Evolutionary conservation across 306 rosid species (phyloP).

Genomic region (Prunus padus): DNA sequence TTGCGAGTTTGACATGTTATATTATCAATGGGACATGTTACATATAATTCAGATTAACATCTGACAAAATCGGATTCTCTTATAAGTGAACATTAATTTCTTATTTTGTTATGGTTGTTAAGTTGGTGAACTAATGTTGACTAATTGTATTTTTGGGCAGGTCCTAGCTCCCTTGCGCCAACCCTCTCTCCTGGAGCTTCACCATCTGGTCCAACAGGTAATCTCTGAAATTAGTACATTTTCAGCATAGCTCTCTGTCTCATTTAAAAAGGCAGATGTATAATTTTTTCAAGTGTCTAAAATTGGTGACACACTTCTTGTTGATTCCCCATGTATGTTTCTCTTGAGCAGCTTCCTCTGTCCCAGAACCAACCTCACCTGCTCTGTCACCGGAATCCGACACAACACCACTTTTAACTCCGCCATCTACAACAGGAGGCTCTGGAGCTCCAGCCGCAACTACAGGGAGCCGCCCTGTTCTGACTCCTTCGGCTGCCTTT

Average conservation of each 20-base stretch:
- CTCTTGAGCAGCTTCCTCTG: constrained; percentile 42
- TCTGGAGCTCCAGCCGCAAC: constrained; percentile 49
- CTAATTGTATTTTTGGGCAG: constrained; percentile 30
- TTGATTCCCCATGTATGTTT: not conserved
- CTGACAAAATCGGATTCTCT: not conserved
- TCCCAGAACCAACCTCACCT: constrained; percentile 49
- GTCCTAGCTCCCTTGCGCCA: constrained; percentile 53
- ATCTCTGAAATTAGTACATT: not conserved
- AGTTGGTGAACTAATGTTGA: not conserved
- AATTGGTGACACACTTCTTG: not conserved
- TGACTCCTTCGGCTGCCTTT: constrained; percentile 60
- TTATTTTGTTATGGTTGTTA: not conserved
- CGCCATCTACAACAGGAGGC: constrained; percentile 45
- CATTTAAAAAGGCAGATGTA: not conserved
- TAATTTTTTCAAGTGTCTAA: too few species aligned
- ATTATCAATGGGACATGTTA: not conserved
- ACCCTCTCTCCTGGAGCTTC: constrained; percentile 54
- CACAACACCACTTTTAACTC: constrained; percentile 34
- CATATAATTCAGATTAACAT: too few species aligned
- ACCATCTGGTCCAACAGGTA: constrained; percentile 68
- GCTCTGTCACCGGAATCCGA: constrained; percentile 57
- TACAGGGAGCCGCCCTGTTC: constrained; percentile 51
- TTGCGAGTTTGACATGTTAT: not conserved
- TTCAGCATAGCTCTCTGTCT: not conserved
- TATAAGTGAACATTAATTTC: not conserved